These are phyloP conservation scores for Cadophora malorum DNA, from an alignment of 2,329 filamentous ascomycete species.

Conservation along the genomic window DNA sequence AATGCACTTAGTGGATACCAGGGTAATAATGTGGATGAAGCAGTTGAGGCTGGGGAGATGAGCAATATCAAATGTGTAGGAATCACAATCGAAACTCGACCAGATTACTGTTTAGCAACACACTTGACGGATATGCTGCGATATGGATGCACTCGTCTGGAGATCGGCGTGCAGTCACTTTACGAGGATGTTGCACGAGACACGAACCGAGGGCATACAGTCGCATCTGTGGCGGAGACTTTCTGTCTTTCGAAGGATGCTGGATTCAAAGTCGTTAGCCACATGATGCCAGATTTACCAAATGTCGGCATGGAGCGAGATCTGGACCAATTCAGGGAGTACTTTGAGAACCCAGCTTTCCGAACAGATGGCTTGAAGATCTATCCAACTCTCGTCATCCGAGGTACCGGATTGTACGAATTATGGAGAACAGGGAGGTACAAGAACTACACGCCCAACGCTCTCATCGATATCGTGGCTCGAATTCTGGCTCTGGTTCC, in stretches of 20 bases:
- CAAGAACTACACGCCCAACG: slow-evolving; percentile 98
- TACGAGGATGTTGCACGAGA: slow-evolving; percentile 99
- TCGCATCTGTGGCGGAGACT: slow-evolving; percentile 92
- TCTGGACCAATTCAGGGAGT: slow-evolving; percentile 94
- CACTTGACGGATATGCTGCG: slow-evolving; percentile 94
- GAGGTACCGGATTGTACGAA: slow-evolving; percentile 95
- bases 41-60: slow-evolving; percentile 92
- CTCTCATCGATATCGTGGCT: slow-evolving; percentile 91
- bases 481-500: slow-evolving; percentile 94
- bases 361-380: slow-evolving; percentile 97
- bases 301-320: slow-evolving; percentile 99
- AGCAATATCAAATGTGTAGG: slow-evolving; percentile 97
- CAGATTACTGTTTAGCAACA: slow-evolving; percentile 96
- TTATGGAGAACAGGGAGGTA: slow-evolving; percentile 96
- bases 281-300: slow-evolving; percentile 99
- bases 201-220: slow-evolving; percentile 95
- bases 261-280: slow-evolving; percentile 97
- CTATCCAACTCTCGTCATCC: slow-evolving; percentile 95
- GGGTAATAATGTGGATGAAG: slow-evolving; percentile 92
- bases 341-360: slow-evolving; percentile 96
- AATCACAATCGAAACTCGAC: slow-evolving; percentile 96
- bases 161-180: slow-evolving; percentile 93
- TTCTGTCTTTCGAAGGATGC: slow-evolving; percentile 98
- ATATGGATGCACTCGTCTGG: slow-evolving; percentile 95
- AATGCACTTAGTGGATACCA: slow-evolving; percentile 97